Evolutionary conservation across 768 basidiomycete genomes (phyloP).

Genomic region (Dictyophora rubrovolvata): DNA sequence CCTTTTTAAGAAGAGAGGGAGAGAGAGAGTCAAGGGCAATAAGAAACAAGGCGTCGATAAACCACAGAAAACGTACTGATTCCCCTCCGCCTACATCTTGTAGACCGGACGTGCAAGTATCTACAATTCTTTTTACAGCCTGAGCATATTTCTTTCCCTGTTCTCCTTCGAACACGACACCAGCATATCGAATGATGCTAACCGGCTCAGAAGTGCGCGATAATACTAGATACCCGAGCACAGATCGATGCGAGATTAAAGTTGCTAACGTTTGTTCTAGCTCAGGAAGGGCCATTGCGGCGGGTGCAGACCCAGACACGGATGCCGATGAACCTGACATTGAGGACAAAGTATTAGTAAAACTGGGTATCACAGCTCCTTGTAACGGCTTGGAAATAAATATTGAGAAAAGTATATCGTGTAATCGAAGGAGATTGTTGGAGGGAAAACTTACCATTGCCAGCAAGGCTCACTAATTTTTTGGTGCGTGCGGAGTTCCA

Average conservation of each 20-base stretch:
- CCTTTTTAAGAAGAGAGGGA: conserved; percentile 35
- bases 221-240: conserved; percentile 79
- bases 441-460: no score
- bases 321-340: not conserved
- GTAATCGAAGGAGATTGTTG: no score
- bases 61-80: conserved; percentile 32
- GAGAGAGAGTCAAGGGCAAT: not conserved
- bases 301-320: not conserved
- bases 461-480: no score
- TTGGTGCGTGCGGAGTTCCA: no score
- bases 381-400: no score
- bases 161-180: conserved; percentile 79
- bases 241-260: conserved; percentile 73
- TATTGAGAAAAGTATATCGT: no score
- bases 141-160: conserved; percentile 67
- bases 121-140: conserved; percentile 65
- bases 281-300: conserved; percentile 46
- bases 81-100: conserved; percentile 64
- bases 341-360: not conserved
- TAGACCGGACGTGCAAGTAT: conserved; percentile 65
- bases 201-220: conserved; percentile 49
- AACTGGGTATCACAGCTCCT: not conserved
- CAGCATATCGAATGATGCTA: conserved; percentile 76
- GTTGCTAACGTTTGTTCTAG: conserved; percentile 70
- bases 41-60: not conserved